Base-by-base conservation (phyloP, 805 yeast genomes). In the Hanseniaspora osmophila region DNA sequence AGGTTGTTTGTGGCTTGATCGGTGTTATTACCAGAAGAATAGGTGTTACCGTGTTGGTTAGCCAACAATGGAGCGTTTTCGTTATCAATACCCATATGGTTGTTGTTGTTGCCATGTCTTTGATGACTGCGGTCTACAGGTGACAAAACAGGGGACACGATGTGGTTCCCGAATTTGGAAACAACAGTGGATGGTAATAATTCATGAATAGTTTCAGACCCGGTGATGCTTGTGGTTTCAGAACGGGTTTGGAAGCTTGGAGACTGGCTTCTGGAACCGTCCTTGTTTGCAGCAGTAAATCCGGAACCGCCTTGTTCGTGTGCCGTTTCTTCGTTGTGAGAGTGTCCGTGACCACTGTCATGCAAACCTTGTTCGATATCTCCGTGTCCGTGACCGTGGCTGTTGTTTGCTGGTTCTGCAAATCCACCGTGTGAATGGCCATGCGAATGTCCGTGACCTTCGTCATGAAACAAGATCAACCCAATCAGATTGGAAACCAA, bases 391-490 rank as follows among this genome's bases (percentile, higher is more conserved):
- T 68, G 74, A 13, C 64, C 60, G 54, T 76, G 82, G n/a, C n/a
- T n/a, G n/a, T n/a, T n/a, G n/a, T n/a, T n/a, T n/a, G 27, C 27
- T 5, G 27, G 7, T 22, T 22, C 27, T 7, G 27, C 4, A 22
- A 22, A 22, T 22, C 27, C 27, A 17, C 70, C 70, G 44, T 64
- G 68, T 13, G 62, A 55, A 54, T 76, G 81, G 12, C 84, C 85
- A 54, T 76, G 82, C 16, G 70, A 69, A 44, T 64, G 68, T n/a
- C 63, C 57, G 54, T 76, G 80, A 13, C 84, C 85, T 55, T 80
- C 86, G 52, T 86, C 96, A 62, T 88, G 95, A 77, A 90, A 90
- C 53, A 90, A 70, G 27, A 84, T 69, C 46, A 92, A 69, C 0
- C 98, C 98, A 17, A 84, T 70, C 44, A 85, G 64, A 62, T 90